phyloP scores from a whole-genome alignment of 306 rosid genomes.

The Trichosanthes truncata region DNA sequence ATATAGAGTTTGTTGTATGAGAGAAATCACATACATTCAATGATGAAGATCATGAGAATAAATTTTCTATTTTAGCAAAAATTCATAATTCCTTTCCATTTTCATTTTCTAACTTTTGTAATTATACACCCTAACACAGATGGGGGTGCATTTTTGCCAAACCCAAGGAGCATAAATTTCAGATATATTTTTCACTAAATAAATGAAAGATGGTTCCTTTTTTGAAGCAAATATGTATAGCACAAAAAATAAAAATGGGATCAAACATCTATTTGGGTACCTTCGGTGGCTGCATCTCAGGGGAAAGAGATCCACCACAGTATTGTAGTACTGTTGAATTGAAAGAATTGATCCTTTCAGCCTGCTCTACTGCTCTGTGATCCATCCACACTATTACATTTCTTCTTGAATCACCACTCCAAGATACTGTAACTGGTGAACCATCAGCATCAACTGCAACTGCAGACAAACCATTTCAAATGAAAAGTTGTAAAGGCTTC shows the following conservation, averaged over 20 bases:
- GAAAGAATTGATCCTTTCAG: slow-evolving; percentile 69
- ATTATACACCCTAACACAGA: not conserved
- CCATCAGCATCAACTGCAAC: slow-evolving; percentile 90
- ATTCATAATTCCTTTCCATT: not conserved
- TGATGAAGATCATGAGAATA: not conserved
- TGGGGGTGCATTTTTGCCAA: not conserved
- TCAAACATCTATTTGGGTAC: slow-evolving; percentile 22
- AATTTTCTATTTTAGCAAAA: not conserved
- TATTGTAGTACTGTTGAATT: slow-evolving; percentile 81
- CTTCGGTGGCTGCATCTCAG: slow-evolving; percentile 99
- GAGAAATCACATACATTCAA: not conserved
- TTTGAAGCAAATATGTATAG: not conserved
- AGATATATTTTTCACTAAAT: not conserved
- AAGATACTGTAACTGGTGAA: slow-evolving; percentile 83
- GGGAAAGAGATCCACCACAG: slow-evolving; percentile 93
- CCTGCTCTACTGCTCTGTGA: slow-evolving; percentile 92
- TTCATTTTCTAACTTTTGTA: not conserved
- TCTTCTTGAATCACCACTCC: slow-evolving; percentile 92
- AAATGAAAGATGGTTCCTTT: not conserved
- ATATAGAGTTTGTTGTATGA: not conserved
- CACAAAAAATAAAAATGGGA: not conserved
- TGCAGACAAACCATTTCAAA: slow-evolving; percentile 25
- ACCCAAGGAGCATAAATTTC: not conserved
- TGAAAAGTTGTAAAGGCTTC: not conserved
- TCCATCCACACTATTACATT: slow-evolving; percentile 98